Conservation (phyloP, 768 basidiomycete genomes). For the Agaricus subrufescens region DNA sequence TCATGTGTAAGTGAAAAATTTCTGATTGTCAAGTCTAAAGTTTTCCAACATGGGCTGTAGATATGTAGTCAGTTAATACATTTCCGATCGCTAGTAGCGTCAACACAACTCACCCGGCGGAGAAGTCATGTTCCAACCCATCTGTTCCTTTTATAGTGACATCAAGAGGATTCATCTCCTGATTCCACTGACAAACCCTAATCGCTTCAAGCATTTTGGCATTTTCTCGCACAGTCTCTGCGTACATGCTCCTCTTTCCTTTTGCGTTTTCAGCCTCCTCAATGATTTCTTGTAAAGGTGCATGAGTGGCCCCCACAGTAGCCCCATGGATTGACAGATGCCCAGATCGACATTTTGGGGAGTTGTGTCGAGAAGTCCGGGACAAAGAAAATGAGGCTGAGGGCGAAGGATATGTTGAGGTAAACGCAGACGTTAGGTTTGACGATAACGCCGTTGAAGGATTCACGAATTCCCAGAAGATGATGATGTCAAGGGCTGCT, state of each 20-base stretch:
- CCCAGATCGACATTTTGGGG: conserved; percentile 49
- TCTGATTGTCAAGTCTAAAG: conserved; percentile 52
- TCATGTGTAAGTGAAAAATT: conserved; percentile 70
- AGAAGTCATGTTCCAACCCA: conserved; percentile 59
- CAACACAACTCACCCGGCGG: conserved; percentile 50
- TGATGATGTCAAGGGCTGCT: conserved; percentile 59
- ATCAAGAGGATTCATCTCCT: conserved; percentile 71
- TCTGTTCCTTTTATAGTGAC: conserved; percentile 42
- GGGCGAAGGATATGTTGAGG: conserved; percentile 3
- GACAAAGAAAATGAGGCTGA: neutral
- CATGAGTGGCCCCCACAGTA: conserved; percentile 66
- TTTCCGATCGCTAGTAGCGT: neutral
- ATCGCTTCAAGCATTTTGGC: conserved; percentile 63
- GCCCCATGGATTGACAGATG: conserved; percentile 54
- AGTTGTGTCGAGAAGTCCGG: neutral
- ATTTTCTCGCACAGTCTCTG: conserved; percentile 79
- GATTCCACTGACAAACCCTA: conserved; percentile 68
- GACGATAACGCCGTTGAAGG: neutral
- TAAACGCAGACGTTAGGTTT: neutral
- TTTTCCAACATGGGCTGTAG: conserved; percentile 50
- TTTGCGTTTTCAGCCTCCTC: conserved; percentile 57
- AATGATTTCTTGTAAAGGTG: conserved; percentile 56
- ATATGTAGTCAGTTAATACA: neutral
- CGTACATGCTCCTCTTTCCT: conserved; percentile 82
- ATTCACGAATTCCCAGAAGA: conserved; percentile 72